Evolutionary conservation across 2,329 filamentous ascomycete genomes (phyloP).

Genomic region (Setomelanomma holmii): DNA sequence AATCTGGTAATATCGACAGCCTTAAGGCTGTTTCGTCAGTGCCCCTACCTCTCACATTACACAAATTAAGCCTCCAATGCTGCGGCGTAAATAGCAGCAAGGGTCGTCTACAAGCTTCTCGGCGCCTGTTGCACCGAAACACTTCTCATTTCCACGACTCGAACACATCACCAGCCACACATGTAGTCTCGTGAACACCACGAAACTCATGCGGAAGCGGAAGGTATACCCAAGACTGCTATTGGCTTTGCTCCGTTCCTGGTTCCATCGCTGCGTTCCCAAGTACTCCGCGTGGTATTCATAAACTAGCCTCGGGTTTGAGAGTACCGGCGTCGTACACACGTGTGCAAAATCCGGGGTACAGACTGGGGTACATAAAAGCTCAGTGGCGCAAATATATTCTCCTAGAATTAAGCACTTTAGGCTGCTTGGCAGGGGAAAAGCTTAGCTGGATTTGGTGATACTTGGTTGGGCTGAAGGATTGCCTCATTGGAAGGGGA

Average conservation of each 20-base stretch:
- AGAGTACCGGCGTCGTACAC: neutral
- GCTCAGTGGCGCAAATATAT: conserved; percentile 38
- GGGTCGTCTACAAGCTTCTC: conserved; percentile 9
- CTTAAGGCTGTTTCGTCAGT: neutral
- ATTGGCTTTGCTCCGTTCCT: neutral
- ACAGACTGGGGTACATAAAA: conserved; percentile 25
- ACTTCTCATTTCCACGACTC: conserved; percentile 24
- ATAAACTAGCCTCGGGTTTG: neutral
- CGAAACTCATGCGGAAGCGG: conserved; percentile 1
- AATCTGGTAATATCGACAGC: too few relatives aligned
- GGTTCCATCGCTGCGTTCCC: neutral
- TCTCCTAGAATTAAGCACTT: conserved; percentile 25
- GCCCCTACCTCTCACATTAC: neutral
- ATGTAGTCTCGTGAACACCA: neutral
- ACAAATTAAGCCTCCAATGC: conserved; percentile 10
- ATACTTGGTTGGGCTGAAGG: neutral
- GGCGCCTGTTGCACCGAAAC: conserved; percentile 29
- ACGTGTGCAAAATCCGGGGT: conserved; percentile 1
- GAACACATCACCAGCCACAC: conserved; percentile 6
- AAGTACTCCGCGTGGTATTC: neutral
- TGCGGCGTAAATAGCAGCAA: conserved; percentile 3
- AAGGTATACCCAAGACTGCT: neutral
- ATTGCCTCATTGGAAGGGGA: neutral
- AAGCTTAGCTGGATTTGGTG: neutral
- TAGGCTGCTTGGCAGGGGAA: conserved; percentile 21